Evolutionary conservation across 352 stramenopile species (phyloP).

Genomic region (Globisporangium recalcitrans): DNA sequence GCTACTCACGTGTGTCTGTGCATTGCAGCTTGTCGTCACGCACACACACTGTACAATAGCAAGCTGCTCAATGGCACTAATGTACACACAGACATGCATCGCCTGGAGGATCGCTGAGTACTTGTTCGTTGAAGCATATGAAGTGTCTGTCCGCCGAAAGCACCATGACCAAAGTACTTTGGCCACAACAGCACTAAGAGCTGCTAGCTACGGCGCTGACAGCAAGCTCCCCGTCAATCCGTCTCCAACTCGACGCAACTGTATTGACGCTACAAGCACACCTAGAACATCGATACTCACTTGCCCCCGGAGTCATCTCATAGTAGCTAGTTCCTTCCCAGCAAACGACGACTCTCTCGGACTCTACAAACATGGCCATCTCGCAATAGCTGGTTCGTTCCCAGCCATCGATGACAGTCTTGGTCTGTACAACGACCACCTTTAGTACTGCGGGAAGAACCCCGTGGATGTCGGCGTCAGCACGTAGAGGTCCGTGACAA

Average conservation of each 20-base stretch:
- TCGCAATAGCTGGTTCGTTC: not conserved
- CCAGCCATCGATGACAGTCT: not conserved
- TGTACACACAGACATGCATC: too few relatives aligned
- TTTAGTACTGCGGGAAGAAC: conserved; percentile 1
- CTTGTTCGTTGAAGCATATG: not conserved
- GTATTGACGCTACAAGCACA: not conserved
- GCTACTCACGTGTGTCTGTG: not conserved
- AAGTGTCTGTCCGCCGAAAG: not conserved
- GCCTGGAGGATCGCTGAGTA: too few relatives aligned
- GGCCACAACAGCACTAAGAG: not conserved
- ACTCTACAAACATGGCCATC: not conserved
- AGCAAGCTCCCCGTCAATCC: not conserved
- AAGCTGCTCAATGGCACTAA: too few relatives aligned
- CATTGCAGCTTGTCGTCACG: too few relatives aligned
- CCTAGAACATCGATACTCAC: not conserved
- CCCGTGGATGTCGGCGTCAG: not conserved
- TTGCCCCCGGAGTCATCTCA: not conserved
- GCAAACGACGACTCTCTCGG: not conserved
- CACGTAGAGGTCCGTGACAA: conserved; percentile 13
- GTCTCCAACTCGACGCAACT: not conserved
- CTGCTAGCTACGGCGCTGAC: not conserved
- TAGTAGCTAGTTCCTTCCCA: not conserved
- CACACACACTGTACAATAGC: too few relatives aligned
- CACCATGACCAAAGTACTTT: too few relatives aligned
- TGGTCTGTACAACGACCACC: not conserved